Conservation (phyloP, 352 stramenopile genomes). For the Pythium scleroteichum region DNA sequence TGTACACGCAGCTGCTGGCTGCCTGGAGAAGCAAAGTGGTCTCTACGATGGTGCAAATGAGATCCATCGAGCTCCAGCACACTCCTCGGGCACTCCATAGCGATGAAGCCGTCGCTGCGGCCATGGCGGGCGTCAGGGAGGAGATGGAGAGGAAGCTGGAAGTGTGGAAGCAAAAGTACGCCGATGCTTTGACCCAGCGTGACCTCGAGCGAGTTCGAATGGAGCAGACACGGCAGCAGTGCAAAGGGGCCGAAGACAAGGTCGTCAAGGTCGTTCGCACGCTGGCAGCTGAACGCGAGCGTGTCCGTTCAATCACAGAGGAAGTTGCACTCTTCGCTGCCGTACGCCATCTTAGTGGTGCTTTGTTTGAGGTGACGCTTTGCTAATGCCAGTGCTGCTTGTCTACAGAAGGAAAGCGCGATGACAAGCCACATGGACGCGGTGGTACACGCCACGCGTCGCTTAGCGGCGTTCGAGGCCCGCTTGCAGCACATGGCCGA, state of each 20-base stretch:
- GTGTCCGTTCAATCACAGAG: conserved; percentile 43
- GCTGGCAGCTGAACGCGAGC: conserved; percentile 51
- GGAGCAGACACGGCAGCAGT: conserved; percentile 30
- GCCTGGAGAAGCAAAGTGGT: conserved; percentile 67
- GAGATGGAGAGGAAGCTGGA: conserved; percentile 37
- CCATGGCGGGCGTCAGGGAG: neutral
- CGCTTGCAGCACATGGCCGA: conserved; percentile 42
- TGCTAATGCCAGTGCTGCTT: neutral
- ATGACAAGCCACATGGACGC: conserved; percentile 55
- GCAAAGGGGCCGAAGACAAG: conserved; percentile 39
- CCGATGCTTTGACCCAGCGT: conserved; percentile 60
- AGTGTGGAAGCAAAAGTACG: conserved; percentile 52
- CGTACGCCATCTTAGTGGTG: conserved; percentile 23
- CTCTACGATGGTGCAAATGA: conserved; percentile 55
- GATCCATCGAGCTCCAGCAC: conserved; percentile 36
- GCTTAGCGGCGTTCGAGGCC: conserved; percentile 43
- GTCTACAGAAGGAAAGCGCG: conserved; percentile 31
- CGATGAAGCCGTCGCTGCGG: neutral
- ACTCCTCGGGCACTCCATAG: neutral
- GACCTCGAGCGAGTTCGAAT: conserved; percentile 47
- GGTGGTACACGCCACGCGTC: conserved; percentile 29
- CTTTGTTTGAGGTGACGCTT: neutral
- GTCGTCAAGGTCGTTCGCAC: conserved; percentile 46
- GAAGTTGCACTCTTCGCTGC: conserved; percentile 45
- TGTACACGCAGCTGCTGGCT: conserved; percentile 41